A percentile compares a stretch with the other conserved stretches of the same genome.
Conservation (phyloP, 2,329 filamentous ascomycete species). For the Colletotrichum lindemuthianum region DNA sequence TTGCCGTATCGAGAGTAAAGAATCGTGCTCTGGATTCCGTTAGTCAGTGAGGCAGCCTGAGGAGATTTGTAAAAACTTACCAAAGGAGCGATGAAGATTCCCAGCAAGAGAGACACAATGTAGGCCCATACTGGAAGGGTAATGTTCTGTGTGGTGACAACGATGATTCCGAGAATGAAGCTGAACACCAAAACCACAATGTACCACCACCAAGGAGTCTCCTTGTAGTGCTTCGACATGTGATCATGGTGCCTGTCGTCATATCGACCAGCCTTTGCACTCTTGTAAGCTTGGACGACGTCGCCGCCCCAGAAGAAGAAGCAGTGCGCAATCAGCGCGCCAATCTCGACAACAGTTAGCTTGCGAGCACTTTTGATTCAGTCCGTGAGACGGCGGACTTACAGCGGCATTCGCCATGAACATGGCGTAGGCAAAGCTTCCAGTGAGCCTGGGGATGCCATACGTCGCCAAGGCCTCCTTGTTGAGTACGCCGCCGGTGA, state of each 20-base stretch:
- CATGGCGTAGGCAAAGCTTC: constrained; percentile 62
- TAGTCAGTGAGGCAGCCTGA: constrained; percentile 24
- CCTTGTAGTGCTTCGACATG: constrained; percentile 64
- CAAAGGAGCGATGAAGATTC: constrained; percentile 61
- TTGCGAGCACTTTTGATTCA: background rate
- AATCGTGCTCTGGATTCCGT: constrained; percentile 54
- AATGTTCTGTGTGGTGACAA: constrained; percentile 56
- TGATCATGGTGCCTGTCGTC: constrained; percentile 62
- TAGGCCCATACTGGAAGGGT: constrained; percentile 60
- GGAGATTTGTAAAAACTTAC: constrained; percentile 41
- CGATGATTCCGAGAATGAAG: constrained; percentile 58
- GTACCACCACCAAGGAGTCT: constrained; percentile 61
- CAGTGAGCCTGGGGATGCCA: constrained; percentile 59
- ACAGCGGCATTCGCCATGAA: constrained; percentile 68
- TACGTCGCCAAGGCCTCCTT: constrained; percentile 50
- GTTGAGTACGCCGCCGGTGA: constrained; percentile 53
- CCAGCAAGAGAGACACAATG: constrained; percentile 55
- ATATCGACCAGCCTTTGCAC: constrained; percentile 52
- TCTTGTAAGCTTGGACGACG: constrained; percentile 57
- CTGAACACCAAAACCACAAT: constrained; percentile 50
- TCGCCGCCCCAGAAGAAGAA: constrained; percentile 66
- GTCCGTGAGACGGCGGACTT: constrained; percentile 39
- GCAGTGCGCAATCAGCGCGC: constrained; percentile 62
- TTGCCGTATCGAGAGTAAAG: constrained; percentile 64
- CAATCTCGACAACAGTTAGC: constrained; percentile 53